Evolutionary conservation across 1,139 yeast genomes (phyloP).

Genomic region (Protomyces inouyei): DNA sequence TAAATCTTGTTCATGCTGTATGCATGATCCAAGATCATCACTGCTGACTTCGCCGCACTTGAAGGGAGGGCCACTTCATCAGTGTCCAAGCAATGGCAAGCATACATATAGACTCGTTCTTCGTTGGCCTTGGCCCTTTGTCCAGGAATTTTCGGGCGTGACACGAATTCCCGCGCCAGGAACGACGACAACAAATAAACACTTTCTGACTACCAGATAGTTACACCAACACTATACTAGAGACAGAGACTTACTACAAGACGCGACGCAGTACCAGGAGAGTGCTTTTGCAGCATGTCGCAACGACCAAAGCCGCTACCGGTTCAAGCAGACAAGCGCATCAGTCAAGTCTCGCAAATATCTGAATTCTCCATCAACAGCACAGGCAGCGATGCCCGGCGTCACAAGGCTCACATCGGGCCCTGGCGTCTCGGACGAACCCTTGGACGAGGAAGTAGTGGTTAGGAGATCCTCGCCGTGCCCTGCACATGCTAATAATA

Average conservation of each 20-base stretch:
- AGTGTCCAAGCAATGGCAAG: no score
- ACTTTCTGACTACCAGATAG: neutral
- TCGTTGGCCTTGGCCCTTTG: no score
- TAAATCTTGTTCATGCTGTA: no score
- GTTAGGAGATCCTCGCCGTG: conserved; percentile 38
- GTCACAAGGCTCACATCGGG: conserved; percentile 47
- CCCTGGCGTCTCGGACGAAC: conserved; percentile 97
- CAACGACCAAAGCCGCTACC: conserved; percentile 26
- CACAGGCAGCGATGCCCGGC: conserved; percentile 21
- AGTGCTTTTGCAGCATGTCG: neutral
- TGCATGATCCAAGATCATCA: no score
- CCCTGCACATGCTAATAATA: neutral
- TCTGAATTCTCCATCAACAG: conserved; percentile 27
- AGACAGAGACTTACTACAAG: no score
- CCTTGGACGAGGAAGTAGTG: conserved; percentile 90
- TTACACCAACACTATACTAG: no score
- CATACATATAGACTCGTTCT: no score
- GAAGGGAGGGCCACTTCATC: no score
- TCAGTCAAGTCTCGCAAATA: conserved; percentile 24
- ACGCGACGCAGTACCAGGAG: no score
- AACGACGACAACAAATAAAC: neutral
- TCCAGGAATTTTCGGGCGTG: no score
- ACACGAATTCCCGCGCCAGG: no score
- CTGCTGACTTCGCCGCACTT: no score
- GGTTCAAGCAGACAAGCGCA: conserved; percentile 22